A percentile compares a stretch with the other conserved stretches of the same genome.
Evolutionary conservation across 2,329 filamentous ascomycete genomes (phyloP).

Genomic region (Aspergillus felis): DNA sequence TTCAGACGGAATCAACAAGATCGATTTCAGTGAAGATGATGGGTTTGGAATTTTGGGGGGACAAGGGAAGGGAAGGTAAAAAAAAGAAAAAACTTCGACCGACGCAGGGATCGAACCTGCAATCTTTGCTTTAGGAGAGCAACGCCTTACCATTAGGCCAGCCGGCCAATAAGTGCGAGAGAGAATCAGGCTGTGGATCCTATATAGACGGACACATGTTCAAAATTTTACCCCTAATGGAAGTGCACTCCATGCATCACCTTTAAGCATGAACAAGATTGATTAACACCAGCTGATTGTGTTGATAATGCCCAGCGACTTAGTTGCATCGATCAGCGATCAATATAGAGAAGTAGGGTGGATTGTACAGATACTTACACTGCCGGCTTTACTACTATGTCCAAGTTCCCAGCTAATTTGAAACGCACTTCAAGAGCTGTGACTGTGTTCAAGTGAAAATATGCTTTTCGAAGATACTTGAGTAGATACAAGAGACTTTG

Average conservation of each 20-base stretch:
- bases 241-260: too few relatives aligned
- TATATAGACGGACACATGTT: too few relatives aligned
- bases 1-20: not conserved
- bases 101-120: not conserved
- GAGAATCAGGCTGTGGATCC: fast-evolving
- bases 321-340: not conserved
- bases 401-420: not conserved
- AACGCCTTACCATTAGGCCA: not conserved
- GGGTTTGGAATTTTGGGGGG: not conserved
- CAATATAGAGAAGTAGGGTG: not conserved
- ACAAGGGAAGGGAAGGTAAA: not conserved
- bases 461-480: not conserved
- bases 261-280: not conserved
- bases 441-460: not conserved
- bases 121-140: not conserved
- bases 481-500: not conserved
- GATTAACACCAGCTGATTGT: not conserved
- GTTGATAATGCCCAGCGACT: not conserved
- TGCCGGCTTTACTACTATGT: not conserved
- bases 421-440: not conserved
- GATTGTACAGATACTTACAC: not conserved
- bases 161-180: not conserved
- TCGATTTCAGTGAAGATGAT: not conserved
- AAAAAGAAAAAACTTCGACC: not conserved
- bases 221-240: too few relatives aligned